Conservation (phyloP, 768 basidiomycete genomes). For the Trametes cingulata region DNA sequence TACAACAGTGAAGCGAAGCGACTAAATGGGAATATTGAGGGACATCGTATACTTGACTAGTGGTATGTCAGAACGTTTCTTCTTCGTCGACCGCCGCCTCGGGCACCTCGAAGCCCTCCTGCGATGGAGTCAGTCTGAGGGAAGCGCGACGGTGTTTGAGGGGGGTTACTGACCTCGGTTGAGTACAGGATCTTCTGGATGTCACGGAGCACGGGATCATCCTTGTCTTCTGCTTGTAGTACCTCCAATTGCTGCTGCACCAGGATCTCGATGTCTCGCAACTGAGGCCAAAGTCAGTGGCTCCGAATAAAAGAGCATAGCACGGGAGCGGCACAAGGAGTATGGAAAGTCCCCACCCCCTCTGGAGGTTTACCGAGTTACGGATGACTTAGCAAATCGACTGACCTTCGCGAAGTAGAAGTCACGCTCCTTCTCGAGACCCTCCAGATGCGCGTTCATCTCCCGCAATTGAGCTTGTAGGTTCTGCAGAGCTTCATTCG, state of each 20-base stretch:
- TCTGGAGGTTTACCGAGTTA: not conserved
- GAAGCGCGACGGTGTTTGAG: not conserved
- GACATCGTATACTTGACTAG: constrained; percentile 13
- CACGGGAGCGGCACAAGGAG: not conserved
- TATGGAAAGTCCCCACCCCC: not conserved
- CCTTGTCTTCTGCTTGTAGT: constrained; percentile 55
- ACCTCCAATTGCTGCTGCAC: constrained; percentile 78
- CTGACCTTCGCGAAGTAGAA: constrained; percentile 97
- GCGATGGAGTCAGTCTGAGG: constrained; percentile 18
- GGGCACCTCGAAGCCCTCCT: constrained; percentile 96
- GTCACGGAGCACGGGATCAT: constrained; percentile 63
- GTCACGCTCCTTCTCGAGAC: constrained; percentile 95
- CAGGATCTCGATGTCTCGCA: constrained; percentile 94
- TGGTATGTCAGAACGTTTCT: constrained; percentile 60
- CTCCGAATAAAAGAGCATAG: not conserved
- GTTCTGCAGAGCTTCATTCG: constrained; percentile 64
- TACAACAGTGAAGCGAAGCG: not conserved
- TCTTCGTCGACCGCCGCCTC: constrained; percentile 74
- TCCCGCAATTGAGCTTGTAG: constrained; percentile 82
- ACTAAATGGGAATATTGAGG: constrained; percentile 21
- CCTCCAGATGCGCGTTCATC: constrained; percentile 78
- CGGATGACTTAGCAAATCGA: constrained; percentile 3
- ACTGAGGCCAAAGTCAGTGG: constrained; percentile 45
- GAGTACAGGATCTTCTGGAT: constrained; percentile 94
- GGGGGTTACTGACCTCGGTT: constrained; percentile 70